phyloP scores from a whole-genome alignment of 2,329 filamentous ascomycete species.

The Chaetothyriales sp. region DNA sequence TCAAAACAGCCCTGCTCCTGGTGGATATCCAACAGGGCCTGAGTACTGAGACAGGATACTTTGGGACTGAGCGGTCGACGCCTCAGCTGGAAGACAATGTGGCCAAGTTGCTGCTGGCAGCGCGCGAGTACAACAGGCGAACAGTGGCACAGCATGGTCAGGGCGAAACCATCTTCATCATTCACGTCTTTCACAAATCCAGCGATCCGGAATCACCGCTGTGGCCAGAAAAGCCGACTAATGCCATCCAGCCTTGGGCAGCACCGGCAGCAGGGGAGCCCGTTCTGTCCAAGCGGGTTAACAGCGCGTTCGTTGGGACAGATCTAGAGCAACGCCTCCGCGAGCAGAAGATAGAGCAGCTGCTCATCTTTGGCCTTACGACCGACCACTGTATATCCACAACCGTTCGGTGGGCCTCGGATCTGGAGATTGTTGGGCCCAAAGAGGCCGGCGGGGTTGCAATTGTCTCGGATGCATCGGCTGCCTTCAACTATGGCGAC shows the following conservation, averaged over 20 bases:
- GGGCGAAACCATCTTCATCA: slow-evolving; percentile 21
- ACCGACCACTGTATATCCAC: slow-evolving; percentile 38
- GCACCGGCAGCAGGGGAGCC: slow-evolving; percentile 23
- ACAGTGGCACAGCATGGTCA: slow-evolving; percentile 8
- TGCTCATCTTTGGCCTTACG: slow-evolving; percentile 30
- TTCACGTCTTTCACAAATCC: slow-evolving; percentile 34
- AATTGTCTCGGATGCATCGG: slow-evolving; percentile 28
- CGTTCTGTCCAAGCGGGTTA: slow-evolving; percentile 31
- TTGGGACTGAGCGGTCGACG: slow-evolving; percentile 30
- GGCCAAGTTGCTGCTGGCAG: slow-evolving; percentile 23
- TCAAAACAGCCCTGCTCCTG: slow-evolving; percentile 30
- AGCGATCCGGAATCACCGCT: slow-evolving; percentile 22
- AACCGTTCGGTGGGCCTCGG: slow-evolving; percentile 33
- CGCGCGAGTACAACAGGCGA: slow-evolving; percentile 17
- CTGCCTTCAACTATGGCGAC: slow-evolving; percentile 29
- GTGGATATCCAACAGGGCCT: slow-evolving; percentile 36
- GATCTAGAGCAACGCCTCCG: slow-evolving; percentile 26
- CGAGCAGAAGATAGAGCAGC: slow-evolving; percentile 22
- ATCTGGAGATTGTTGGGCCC: slow-evolving; percentile 29
- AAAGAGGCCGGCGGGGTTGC: slow-evolving; percentile 1
- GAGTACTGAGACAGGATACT: slow-evolving; percentile 22
- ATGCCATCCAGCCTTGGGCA: slow-evolving; percentile 19
- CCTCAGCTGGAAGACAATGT: slow-evolving; percentile 31
- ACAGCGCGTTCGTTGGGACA: slow-evolving; percentile 34
- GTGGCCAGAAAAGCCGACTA: slow-evolving; percentile 21